Base-by-base conservation (phyloP, 495 filamentous ascomycete species). In the Penicillium parvum region DNA sequence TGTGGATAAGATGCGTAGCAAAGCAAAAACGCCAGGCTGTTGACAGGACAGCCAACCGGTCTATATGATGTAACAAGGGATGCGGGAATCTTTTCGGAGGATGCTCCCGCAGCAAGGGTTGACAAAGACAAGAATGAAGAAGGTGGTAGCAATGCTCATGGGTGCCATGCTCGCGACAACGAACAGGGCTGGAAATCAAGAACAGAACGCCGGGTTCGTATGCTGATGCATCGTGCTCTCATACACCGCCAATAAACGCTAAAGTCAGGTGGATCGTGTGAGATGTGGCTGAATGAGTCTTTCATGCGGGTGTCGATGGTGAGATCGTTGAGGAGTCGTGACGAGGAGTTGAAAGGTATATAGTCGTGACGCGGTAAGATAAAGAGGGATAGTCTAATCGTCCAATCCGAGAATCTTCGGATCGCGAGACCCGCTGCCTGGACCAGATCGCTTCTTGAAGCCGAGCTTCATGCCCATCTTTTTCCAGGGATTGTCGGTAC, bases 381-480 rank as follows among this genome's bases (percentile, higher is more conserved):
- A 16, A 17, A 19, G 12, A 11, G 25, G 14, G 10, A 14, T 4
- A 18, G 34, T 48, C 59, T 59, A 64, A 26, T 67, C 64, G 30
- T 67, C 67, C 34, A 61, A 35, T 23, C 63, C 59, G 14, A 62
- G 38, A 12, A 64, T 48, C 49, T 55, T 64, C 21, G 64, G 58
- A 43, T 63, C 62, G 7, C 70, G 66, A 39, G 53, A 61, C n/a
- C 46, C 54, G 37, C 61, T 65, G 11, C 57, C 50, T 4, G 48
- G 48, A 22, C 60, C 59, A 5, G 70, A 69, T 43, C 77, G 82
- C 59, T 78, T 81, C 46, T 80, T 79, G 57, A 86, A 79, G 3
- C 85, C 83, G 17, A 94, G 62, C 62, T 83, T 87, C 38, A 79
- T 81, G 7, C 84, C 80, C 79, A 91, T 84, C 66, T 88, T 90